A percentile compares a stretch with the other conserved stretches of the same genome.
These are phyloP conservation scores for Smithsoniella earleae DNA, from an alignment of 163 green algal genomes.

Conservation along the genomic window DNA sequence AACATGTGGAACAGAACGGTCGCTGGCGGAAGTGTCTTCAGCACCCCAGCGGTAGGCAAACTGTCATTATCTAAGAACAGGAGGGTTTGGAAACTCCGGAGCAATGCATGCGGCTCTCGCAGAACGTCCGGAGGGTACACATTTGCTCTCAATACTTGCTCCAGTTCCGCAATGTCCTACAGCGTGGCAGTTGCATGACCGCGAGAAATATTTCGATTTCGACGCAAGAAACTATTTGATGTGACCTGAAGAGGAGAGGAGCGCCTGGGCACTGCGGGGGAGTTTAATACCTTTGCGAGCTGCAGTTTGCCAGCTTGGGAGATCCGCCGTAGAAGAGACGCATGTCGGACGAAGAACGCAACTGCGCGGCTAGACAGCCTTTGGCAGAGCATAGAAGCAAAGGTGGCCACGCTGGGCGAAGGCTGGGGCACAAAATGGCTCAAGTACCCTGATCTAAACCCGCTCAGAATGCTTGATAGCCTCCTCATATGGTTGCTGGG, in stretches of 20 bases:
- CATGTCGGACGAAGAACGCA: slow-evolving; percentile 81
- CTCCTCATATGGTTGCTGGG: slow-evolving; percentile 63
- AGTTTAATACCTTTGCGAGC: slow-evolving; percentile 40
- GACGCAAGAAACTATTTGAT: not conserved
- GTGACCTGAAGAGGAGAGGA: not conserved
- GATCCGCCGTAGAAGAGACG: slow-evolving; percentile 65
- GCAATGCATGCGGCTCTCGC: slow-evolving; percentile 45
- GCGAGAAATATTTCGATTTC: not conserved
- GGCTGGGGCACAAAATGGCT: slow-evolving; percentile 52
- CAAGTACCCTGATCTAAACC: slow-evolving; percentile 63
- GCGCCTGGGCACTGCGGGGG: slow-evolving; percentile 27
- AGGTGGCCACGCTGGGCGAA: slow-evolving; percentile 47
- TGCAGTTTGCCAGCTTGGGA: slow-evolving; percentile 59
- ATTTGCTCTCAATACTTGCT: slow-evolving; percentile 58
- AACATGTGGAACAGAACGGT: slow-evolving; percentile 78
- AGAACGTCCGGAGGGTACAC: slow-evolving; percentile 64
- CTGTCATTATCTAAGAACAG: slow-evolving; percentile 53
- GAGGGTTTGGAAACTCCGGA: slow-evolving; percentile 62
- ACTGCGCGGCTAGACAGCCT: slow-evolving; percentile 67
- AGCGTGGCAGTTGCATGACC: slow-evolving; percentile 35
- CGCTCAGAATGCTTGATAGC: slow-evolving; percentile 39
- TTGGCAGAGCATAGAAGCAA: slow-evolving; percentile 52
- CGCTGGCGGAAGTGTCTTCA: slow-evolving; percentile 58
- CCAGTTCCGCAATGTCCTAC: slow-evolving; percentile 79
- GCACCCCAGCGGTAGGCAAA: slow-evolving; percentile 40